Evolutionary conservation across 345 rosid genomes (phyloP).

Genomic region (Angophora floribunda): DNA sequence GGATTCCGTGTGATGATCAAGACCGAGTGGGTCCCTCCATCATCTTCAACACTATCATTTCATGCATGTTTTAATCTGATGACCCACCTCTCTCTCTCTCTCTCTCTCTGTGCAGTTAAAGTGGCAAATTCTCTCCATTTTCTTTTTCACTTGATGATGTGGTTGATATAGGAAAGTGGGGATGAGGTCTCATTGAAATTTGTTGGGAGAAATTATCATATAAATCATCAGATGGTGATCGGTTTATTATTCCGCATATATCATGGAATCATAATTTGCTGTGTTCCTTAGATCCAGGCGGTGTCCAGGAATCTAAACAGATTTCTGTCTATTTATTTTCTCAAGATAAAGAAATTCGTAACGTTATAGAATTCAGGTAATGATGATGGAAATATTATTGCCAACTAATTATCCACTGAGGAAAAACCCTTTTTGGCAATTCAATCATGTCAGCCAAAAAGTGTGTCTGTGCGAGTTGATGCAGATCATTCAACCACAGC

Average conservation of each 20-base stretch:
- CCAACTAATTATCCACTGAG: slow-evolving; percentile 63
- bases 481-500: slow-evolving; percentile 21
- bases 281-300: slow-evolving; percentile 33
- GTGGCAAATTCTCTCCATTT: not conserved
- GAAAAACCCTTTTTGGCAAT: slow-evolving; percentile 18
- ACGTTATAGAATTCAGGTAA: not conserved
- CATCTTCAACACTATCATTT: slow-evolving; percentile 43
- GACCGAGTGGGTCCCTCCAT: slow-evolving; percentile 44
- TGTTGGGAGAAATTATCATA: not conserved
- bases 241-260: not conserved
- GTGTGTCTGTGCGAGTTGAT: slow-evolving; percentile 10
- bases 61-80: slow-evolving; percentile 28
- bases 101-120: not conserved
- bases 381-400: slow-evolving; percentile 53
- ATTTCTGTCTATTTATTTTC: not conserved
- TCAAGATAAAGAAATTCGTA: not conserved
- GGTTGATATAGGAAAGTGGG: not conserved
- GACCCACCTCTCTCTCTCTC: slow-evolving; percentile 12
- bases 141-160: not conserved
- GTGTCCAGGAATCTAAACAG: slow-evolving; percentile 1
- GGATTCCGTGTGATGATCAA: slow-evolving; percentile 21
- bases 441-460: slow-evolving; percentile 58
- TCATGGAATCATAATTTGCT: slow-evolving; percentile 24
- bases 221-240: not conserved
- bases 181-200: not conserved